phyloP scores from a whole-genome alignment of 208 protist species.

The Leishmania major region DNA sequence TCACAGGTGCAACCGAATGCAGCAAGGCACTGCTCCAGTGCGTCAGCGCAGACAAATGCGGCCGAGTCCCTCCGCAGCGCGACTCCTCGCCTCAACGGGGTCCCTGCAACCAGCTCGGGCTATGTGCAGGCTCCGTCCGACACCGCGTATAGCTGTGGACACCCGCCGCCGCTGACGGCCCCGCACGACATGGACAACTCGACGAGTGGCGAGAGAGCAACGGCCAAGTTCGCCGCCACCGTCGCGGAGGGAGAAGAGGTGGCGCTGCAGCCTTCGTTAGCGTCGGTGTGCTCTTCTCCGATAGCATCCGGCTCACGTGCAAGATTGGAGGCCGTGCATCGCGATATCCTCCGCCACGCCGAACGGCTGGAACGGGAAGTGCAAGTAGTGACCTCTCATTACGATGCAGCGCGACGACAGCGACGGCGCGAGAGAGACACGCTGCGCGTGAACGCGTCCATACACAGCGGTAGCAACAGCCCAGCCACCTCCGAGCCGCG shows the following conservation, averaged over 20 bases:
- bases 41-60: neutral
- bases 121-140: neutral
- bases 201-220: neutral
- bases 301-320: slow-evolving; percentile 5
- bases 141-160: neutral
- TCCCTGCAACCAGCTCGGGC: neutral
- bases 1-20: neutral
- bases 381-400: slow-evolving; percentile 21
- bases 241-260: neutral
- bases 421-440: slow-evolving; percentile 25
- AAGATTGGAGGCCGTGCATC: slow-evolving; percentile 23
- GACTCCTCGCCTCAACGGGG: neutral
- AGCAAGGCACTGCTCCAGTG: neutral
- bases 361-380: slow-evolving; percentile 27
- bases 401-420: slow-evolving; percentile 28
- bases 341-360: slow-evolving; percentile 16
- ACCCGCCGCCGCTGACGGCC: slow-evolving; percentile 1
- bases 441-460: slow-evolving; percentile 20
- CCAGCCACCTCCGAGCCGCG: slow-evolving; percentile 8
- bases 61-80: neutral
- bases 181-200: slow-evolving; percentile 1
- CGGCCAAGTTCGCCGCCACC: neutral
- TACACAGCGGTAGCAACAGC: slow-evolving; percentile 14
- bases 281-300: neutral
- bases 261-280: neutral